Conservation (phyloP, 805 yeast genomes). For the Pichia californica region DNA sequence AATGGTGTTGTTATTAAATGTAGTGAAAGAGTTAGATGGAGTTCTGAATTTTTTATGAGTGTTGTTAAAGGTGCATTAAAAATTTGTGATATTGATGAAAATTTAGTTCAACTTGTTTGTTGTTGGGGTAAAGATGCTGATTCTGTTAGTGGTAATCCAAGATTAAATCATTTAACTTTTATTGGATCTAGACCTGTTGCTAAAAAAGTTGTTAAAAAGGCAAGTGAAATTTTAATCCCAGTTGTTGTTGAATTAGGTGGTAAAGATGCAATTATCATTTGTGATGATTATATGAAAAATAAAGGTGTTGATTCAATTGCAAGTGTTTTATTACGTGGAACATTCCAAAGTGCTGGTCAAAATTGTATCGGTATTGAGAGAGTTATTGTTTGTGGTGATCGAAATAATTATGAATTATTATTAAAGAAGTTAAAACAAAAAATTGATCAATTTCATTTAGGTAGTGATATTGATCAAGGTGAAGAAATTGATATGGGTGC, state of each 20-base stretch:
- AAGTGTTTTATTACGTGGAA: conserved; percentile 86
- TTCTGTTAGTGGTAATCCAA: conserved; percentile 76
- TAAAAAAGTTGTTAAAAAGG: conserved; percentile 75
- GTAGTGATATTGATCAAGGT: conserved; percentile 86
- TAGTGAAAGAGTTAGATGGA: conserved; percentile 95
- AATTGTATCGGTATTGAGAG: conserved; percentile 97
- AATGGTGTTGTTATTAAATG: conserved; percentile 89
- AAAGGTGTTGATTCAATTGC: conserved; percentile 45
- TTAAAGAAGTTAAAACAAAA: conserved; percentile 51
- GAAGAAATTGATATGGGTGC: conserved; percentile 97
- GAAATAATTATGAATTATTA: conserved; percentile 55
- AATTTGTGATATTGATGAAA: conserved; percentile 69
- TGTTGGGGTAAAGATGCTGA: conserved; percentile 86
- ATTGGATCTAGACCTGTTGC: conserved; percentile 97
- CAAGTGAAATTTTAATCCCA: conserved; percentile 84
- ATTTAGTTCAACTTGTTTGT: conserved; percentile 80
- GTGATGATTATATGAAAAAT: conserved; percentile 66
- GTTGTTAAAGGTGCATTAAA: conserved; percentile 67
- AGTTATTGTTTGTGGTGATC: conserved; percentile 65
- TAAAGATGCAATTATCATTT: conserved; percentile 82
- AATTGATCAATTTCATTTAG: conserved; percentile 60
- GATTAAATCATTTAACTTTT: conserved; percentile 81
- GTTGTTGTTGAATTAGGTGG: conserved; percentile 97
- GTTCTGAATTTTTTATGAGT: conserved; percentile 70
- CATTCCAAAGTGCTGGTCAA: conserved; percentile 96